These are phyloP conservation scores for Magnusiomyces suaveolens DNA, from an alignment of 1,139 yeast genomes.

Conservation along the genomic window DNA sequence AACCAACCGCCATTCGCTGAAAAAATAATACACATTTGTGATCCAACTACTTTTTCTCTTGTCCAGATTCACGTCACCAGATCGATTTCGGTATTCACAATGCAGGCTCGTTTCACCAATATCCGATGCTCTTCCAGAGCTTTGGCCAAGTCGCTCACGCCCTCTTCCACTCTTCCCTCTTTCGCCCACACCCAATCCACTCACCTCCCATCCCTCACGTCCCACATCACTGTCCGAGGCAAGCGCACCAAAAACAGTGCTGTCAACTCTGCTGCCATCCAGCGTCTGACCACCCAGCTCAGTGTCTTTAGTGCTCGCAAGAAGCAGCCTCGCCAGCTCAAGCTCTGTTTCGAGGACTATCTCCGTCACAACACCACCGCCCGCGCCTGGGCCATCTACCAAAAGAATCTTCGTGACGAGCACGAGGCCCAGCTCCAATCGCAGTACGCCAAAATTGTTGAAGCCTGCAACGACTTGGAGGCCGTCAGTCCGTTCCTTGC, in stretches of 20 bases:
- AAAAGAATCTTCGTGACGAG: slow-evolving; percentile 39
- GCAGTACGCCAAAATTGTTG: slow-evolving; percentile 58
- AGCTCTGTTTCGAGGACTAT: slow-evolving; percentile 69
- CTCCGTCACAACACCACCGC: slow-evolving; percentile 76
- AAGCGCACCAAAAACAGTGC: slow-evolving; percentile 35
- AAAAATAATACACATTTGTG: too few species aligned
- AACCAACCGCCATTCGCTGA: too few species aligned
- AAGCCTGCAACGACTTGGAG: slow-evolving; percentile 69
- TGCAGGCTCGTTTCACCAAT: not conserved
- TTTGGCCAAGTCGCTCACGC: not conserved
- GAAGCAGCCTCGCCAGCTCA: slow-evolving; percentile 76
- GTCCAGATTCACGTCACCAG: too few species aligned
- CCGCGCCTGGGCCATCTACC: slow-evolving; percentile 69
- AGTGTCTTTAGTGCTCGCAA: slow-evolving; percentile 79
- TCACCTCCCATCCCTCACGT: not conserved
- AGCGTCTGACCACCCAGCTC: slow-evolving; percentile 45
- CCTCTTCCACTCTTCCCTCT: not conserved
- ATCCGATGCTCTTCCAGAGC: not conserved
- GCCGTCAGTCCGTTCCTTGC: slow-evolving; percentile 40
- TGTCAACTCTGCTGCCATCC: slow-evolving; percentile 49
- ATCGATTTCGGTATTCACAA: too few species aligned
- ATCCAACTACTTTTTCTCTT: too few species aligned
- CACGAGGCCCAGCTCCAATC: slow-evolving; percentile 42
- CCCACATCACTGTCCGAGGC: slow-evolving; percentile 29
- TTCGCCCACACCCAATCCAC: not conserved